Conservation (phyloP, 805 yeast genomes). For the Wickerhamiella australiensis region DNA sequence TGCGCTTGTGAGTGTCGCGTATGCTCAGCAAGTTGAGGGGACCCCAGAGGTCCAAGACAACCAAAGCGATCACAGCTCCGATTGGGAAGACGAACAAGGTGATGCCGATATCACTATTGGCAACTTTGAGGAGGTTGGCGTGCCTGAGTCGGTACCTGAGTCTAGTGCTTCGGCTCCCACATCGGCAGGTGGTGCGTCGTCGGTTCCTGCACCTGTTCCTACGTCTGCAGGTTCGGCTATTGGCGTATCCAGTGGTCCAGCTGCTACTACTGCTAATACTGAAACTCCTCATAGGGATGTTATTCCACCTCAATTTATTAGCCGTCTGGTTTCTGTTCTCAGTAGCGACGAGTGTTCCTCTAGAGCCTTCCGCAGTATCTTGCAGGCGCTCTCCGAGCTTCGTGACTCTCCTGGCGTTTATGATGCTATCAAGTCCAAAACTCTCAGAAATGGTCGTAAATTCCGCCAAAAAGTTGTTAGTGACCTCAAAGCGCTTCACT, state of each 20-base stretch:
- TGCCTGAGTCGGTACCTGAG: neutral
- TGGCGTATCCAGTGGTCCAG: neutral
- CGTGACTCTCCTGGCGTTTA: conserved; percentile 38
- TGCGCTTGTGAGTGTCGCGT: neutral
- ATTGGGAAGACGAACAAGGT: neutral
- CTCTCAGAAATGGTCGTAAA: conserved; percentile 9
- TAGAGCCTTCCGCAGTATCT: conserved; percentile 70
- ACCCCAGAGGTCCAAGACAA: neutral
- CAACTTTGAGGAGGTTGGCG: neutral
- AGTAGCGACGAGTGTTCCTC: conserved; percentile 76
- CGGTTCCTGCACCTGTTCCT: too few species aligned
- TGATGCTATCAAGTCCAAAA: conserved; percentile 1
- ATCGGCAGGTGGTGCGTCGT: too few species aligned
- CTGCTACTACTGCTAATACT: neutral
- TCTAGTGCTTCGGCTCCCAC: neutral
- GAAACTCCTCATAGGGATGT: neutral
- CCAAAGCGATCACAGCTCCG: neutral
- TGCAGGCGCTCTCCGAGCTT: conserved; percentile 68
- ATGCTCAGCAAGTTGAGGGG: neutral
- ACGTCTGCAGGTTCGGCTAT: too few species aligned
- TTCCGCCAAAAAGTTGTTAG: conserved; percentile 4
- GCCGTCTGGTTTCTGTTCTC: conserved; percentile 51
- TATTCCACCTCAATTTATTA: conserved; percentile 25
- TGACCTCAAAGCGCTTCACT: conserved; percentile 3
- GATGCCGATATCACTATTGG: neutral